Evolutionary conservation across 2,329 filamentous ascomycete species (phyloP).

Genomic region (Aspergillus flavus): DNA sequence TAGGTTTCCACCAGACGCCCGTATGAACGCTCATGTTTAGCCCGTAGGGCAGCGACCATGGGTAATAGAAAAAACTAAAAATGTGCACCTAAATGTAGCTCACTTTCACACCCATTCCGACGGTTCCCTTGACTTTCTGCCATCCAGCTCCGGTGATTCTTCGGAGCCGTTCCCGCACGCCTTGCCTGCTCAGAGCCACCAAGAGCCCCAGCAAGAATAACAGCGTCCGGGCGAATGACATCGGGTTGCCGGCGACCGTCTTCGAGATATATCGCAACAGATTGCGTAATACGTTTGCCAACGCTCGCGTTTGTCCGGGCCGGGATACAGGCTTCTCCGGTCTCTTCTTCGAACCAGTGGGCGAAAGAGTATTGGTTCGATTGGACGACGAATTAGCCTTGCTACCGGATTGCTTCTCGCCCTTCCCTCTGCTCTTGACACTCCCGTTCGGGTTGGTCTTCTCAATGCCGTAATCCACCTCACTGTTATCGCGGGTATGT

Average conservation of each 20-base stretch:
- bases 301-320: slow-evolving; percentile 42
- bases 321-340: slow-evolving; percentile 36
- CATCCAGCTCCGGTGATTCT: slow-evolving; percentile 70
- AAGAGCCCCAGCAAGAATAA: slow-evolving; percentile 80
- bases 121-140: slow-evolving; percentile 79
- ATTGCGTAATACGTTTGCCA: slow-evolving; percentile 52
- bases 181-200: slow-evolving; percentile 72
- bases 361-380: slow-evolving; percentile 33
- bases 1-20: neutral
- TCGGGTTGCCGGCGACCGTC: slow-evolving; percentile 57
- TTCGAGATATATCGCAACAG: slow-evolving; percentile 54
- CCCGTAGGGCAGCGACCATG: slow-evolving; percentile 9
- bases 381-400: slow-evolving; percentile 29
- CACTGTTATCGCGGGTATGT: slow-evolving; percentile 61
- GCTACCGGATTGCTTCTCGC: slow-evolving; percentile 29
- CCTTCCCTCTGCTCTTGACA: slow-evolving; percentile 30
- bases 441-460: slow-evolving; percentile 47
- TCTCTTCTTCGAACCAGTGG: slow-evolving; percentile 43
- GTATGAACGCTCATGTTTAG: neutral
- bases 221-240: slow-evolving; percentile 63
- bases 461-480: slow-evolving; percentile 72
- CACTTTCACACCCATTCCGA: slow-evolving; percentile 96
- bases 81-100: slow-evolving; percentile 73
- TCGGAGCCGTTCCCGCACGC: slow-evolving; percentile 73
- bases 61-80: slow-evolving; percentile 14